Base-by-base conservation (phyloP, 2,329 filamentous ascomycete genomes). In the Knufia petricola region DNA sequence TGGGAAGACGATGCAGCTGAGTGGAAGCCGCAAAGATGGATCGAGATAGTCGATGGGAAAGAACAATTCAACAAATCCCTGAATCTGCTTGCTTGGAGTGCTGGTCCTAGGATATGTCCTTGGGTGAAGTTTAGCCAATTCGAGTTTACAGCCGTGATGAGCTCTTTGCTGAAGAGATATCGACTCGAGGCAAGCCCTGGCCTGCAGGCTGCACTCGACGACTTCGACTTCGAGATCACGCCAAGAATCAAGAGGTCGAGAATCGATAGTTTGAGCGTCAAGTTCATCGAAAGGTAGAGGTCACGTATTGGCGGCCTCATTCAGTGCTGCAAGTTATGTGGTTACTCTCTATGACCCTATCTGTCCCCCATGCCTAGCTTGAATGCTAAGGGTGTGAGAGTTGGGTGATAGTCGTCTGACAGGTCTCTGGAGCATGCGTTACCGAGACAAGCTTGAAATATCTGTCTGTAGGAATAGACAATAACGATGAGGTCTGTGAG, bases 111-210 rank as follows among this genome's bases (percentile, higher is more conserved):
- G 19, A 50, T 55, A 17, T 66, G 63, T 49, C 61, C 61, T 4
- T 64, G 64, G 1, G 59, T 59, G 40, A 64, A 61, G 46, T 65
- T 66, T 52, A 60, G 61, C n/a, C 64, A 67, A 48, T 64, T 66
- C 8, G 64, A 66, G 38, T 59, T 63, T 43, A 64, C 65, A 7
- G 64, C 63, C 13, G 59, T 61, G 2, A 51, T 66, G 23, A 54
- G 55, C 39, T 49, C 50, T 3, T 17, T 53, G 26, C 36, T 57
- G 19, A 41, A 26, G 7, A n/a, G 23, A 17, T 55, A 43, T 28
- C 41, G 52, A 1, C 20, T 57, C 15, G 46, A 52, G 32, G 37
- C 19, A 9, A 40, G 37, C 23, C 8, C 37, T 10, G 17, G 37
- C 23, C 19, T 40, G 37, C 37, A 40, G 6, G 37, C 19, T 21